Percentiles rank a stretch among this genome's conserved stretches.
phyloP scores from a whole-genome alignment of 257 asterid genomes.

The Lantana camara region DNA sequence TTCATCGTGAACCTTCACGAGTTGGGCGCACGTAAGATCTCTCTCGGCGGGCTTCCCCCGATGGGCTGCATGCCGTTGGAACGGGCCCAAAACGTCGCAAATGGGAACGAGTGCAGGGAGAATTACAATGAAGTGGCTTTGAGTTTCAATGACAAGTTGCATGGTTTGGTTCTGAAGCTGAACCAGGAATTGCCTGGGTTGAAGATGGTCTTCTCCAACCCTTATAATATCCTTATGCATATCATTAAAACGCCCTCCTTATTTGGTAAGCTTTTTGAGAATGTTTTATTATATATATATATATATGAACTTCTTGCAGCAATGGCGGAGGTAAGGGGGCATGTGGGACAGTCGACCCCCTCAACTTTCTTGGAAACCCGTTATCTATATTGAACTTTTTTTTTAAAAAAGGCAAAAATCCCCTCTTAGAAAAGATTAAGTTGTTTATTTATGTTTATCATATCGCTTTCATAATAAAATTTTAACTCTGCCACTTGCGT shows the following conservation, averaged over 20 bases:
- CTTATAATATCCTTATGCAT: slow-evolving; percentile 49
- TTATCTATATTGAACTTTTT: no score
- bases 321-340: no score
- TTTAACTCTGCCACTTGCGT: no score
- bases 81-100: slow-evolving; percentile 50
- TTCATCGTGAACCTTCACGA: slow-evolving; percentile 50
- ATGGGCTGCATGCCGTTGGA: slow-evolving; percentile 93
- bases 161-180: slow-evolving; percentile 40
- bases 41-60: slow-evolving; percentile 80
- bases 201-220: slow-evolving; percentile 72
- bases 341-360: no score
- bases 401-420: no score
- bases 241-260: slow-evolving; percentile 50
- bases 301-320: no score
- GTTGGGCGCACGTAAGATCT: slow-evolving; percentile 79
- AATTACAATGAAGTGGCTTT: slow-evolving; percentile 64
- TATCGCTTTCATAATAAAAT: no score
- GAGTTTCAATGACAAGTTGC: slow-evolving; percentile 62
- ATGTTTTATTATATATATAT: no score
- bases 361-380: no score
- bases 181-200: slow-evolving; percentile 53
- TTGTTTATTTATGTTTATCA: no score
- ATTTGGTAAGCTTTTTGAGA: slow-evolving; percentile 46
- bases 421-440: no score
- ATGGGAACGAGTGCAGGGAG: slow-evolving; percentile 53